Evolutionary conservation across 2,329 filamentous ascomycete genomes (phyloP), one percentile per base, ranked within the genome.

Genomic region (Aureobasidium pullulans): DNA sequence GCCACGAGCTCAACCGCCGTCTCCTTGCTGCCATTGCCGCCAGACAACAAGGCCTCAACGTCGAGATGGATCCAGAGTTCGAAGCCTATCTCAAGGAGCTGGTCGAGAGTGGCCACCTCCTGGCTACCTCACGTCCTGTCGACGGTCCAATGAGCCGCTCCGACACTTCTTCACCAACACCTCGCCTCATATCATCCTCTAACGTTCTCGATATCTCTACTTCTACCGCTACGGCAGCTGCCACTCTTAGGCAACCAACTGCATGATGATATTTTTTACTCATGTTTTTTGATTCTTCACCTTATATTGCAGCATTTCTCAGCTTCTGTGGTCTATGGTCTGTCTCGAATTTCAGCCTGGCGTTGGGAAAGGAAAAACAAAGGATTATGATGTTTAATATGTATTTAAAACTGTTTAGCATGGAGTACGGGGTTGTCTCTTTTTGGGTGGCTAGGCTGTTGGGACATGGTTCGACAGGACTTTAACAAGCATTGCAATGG

Each of bases 81-180:
- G 70, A 72, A 60, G 66, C 69, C 53, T 69, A 68, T 40, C 67
- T 72, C 58, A 72, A 72, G 50, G 69, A 71, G 50, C 67, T 70
- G 60, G 64, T 64, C 28, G 70, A 71, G 60, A 66, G 66, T 37
- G 66, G 67, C 36, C 63, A 64, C 13, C 59, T 66, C 16, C 9
- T 53, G 8, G 57, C 57, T 31, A 50, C 57, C 2, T 59, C 57
- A 7, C 46, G 57, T 11, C 57, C 57, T 31, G 40, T 50, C 23
- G 57, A 59, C 31, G 57, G 57, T n/a, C 56, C 56, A 15, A 49
- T 59, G 34, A 36, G 15, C 15, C 54, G 28, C 43, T 47, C 43
- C 10, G 54, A 36, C 6, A 31, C 43, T 32, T 57, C 43, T 19
- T 29, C 54, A n/a, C 43, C 43, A 1, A 5, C 32, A 16, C n/a